phyloP scores from a whole-genome alignment of 2,329 filamentous ascomycete species.

The Coniochaeta sp. region DNA sequence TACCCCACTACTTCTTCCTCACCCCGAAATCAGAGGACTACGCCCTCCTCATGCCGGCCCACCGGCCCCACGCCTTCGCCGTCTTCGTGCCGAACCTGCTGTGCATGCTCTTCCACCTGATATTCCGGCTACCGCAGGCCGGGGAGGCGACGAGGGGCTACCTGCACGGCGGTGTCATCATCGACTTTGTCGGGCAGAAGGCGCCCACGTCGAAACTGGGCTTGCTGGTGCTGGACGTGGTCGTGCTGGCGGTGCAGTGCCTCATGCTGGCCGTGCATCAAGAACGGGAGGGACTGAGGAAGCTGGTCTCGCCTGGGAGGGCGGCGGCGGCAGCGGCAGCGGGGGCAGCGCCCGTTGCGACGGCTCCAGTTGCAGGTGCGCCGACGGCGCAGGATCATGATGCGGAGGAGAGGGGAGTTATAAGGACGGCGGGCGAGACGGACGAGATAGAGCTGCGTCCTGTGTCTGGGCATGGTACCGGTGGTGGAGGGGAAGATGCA shows the following conservation, averaged over 20 bases:
- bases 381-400: conserved; percentile 44
- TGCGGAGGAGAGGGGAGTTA: conserved; percentile 49
- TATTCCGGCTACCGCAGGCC: conserved; percentile 47
- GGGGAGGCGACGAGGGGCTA: conserved; percentile 57
- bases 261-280: conserved; percentile 58
- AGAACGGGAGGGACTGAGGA: conserved; percentile 50
- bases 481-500: neutral
- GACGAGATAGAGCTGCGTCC: conserved; percentile 40
- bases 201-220: conserved; percentile 50
- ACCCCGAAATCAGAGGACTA: conserved; percentile 54
- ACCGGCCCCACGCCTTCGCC: conserved; percentile 48
- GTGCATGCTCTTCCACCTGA: conserved; percentile 53
- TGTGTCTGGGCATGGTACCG: conserved; percentile 17
- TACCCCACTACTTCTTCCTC: conserved; percentile 56
- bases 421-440: conserved; percentile 27
- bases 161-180: conserved; percentile 58
- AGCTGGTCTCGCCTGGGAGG: conserved; percentile 30
- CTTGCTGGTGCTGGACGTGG: conserved; percentile 47
- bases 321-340: neutral
- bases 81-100: conserved; percentile 52
- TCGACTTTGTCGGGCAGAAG: conserved; percentile 62
- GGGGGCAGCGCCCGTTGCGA: neutral
- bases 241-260: conserved; percentile 52
- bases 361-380: conserved; percentile 10
- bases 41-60: conserved; percentile 46